A percentile compares a stretch with the other conserved stretches of the same genome.
These are phyloP conservation scores for Symbiodinium pilosum DNA, from an alignment of 73 alveolate genomes.

Conservation along the genomic window DNA sequence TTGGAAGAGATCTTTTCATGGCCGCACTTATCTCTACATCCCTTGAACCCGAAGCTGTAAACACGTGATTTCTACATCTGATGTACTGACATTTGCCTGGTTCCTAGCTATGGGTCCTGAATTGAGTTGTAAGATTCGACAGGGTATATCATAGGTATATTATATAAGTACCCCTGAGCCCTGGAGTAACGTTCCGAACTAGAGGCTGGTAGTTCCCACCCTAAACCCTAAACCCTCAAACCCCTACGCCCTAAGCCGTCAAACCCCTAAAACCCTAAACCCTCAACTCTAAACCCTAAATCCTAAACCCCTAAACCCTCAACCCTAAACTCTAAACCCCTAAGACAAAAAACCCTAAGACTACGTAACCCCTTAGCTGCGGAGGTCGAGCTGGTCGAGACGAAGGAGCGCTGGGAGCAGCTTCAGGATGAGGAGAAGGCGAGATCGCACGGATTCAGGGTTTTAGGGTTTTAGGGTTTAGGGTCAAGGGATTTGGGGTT, in stretches of 20 bases:
- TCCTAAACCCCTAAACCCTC: background rate
- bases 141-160: too few relatives aligned
- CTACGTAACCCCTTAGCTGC: background rate
- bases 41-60: too few relatives aligned
- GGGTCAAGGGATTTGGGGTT: background rate
- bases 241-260: background rate
- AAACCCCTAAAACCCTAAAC: too few relatives aligned
- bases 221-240: background rate
- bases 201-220: background rate
- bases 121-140: too few relatives aligned
- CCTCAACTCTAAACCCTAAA: background rate
- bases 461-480: background rate
- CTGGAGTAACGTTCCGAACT: background rate
- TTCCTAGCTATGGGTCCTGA: too few relatives aligned
- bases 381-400: slow-evolving; percentile 78
- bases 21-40: too few relatives aligned
- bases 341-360: background rate
- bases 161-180: background rate
- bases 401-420: slow-evolving; percentile 92
- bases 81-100: too few relatives aligned
- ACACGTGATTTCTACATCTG: too few relatives aligned
- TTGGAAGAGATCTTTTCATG: too few relatives aligned
- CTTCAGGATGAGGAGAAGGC: slow-evolving; percentile 89
- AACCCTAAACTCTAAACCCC: background rate
- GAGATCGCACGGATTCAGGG: background rate